Conservation (phyloP, 1,139 yeast genomes). For the Diutina ranongensis region DNA sequence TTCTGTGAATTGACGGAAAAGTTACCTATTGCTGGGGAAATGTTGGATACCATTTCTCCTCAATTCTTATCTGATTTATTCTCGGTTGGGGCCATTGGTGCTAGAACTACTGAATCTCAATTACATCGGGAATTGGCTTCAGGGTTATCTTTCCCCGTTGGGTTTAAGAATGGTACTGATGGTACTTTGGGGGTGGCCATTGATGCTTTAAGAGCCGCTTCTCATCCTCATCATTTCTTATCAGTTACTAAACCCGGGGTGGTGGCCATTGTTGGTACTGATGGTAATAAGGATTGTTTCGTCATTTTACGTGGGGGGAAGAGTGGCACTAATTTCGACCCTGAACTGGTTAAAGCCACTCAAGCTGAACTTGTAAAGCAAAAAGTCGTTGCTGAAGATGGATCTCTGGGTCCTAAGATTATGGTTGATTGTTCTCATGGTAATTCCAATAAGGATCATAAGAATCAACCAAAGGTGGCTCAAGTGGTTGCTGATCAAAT, state of each 20-base stretch:
- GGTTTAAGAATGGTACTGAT: conserved; percentile 95
- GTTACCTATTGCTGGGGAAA: conserved; percentile 92
- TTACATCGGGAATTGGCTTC: conserved; percentile 93
- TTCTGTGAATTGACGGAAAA: conserved; percentile 65
- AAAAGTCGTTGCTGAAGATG: conserved; percentile 31
- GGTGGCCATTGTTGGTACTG: conserved; percentile 91
- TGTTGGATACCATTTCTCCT: conserved; percentile 95
- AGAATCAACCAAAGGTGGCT: conserved; percentile 91
- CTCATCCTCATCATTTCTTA: conserved; percentile 88
- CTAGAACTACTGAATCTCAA: conserved; percentile 95
- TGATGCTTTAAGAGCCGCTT: conserved; percentile 88
- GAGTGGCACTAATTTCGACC: conserved; percentile 81
- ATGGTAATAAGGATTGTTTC: conserved; percentile 85
- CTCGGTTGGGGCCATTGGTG: conserved; percentile 95
- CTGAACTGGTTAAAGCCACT: conserved; percentile 57
- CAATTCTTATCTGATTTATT: conserved; percentile 85
- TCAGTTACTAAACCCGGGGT: conserved; percentile 87
- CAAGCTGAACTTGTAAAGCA: conserved; percentile 52
- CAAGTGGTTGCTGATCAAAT: conserved; percentile 69
- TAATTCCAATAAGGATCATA: conserved; percentile 80
- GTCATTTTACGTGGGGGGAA: conserved; percentile 94
- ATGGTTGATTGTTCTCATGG: conserved; percentile 99
- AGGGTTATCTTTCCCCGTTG: conserved; percentile 92
- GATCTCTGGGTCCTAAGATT: conserved; percentile 50
- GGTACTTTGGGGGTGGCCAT: conserved; percentile 87